A percentile compares a stretch with the other conserved stretches of the same genome.
phyloP scores from a whole-genome alignment of 257 asterid species.

The Rauvolfia tetraphylla region DNA sequence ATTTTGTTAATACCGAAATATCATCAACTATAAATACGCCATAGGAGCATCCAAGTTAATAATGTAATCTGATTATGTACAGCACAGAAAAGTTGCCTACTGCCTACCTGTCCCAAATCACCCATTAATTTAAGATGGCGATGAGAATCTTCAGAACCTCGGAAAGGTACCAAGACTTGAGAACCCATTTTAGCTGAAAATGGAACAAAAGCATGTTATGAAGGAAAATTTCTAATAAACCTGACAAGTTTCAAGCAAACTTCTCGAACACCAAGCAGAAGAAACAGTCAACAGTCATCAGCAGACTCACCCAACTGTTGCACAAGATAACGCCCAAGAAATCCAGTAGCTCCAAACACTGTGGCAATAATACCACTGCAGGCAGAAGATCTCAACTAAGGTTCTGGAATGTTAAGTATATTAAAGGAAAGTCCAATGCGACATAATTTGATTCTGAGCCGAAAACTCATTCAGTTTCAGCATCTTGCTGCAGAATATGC shows the following conservation, averaged over 20 bases:
- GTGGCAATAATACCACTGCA: constrained; percentile 92
- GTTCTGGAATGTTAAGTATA: background rate
- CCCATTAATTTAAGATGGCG: constrained; percentile 99
- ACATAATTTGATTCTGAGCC: background rate
- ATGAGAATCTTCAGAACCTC: constrained; percentile 89
- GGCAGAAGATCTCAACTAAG: constrained; percentile 20
- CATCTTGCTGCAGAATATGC: background rate
- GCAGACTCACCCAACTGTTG: constrained; percentile 71
- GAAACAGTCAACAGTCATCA: background rate
- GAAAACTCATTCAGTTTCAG: background rate
- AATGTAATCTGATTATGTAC: background rate
- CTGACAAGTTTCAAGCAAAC: background rate
- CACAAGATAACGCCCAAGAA: constrained; percentile 91
- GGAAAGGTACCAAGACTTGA: constrained; percentile 91
- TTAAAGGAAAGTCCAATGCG: background rate
- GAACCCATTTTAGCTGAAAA: constrained; percentile 90
- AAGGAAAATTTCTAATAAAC: background rate
- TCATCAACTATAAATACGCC: background rate
- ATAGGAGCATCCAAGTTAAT: background rate
- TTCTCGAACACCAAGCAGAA: background rate
- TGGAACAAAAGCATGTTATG: constrained; percentile 6
- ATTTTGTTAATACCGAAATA: background rate
- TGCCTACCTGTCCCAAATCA: constrained; percentile 91
- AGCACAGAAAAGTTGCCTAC: background rate
- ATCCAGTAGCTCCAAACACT: constrained; percentile 98